These are phyloP conservation scores for Camelina neglecta DNA, from an alignment of 345 rosid genomes.

Conservation along the genomic window DNA sequence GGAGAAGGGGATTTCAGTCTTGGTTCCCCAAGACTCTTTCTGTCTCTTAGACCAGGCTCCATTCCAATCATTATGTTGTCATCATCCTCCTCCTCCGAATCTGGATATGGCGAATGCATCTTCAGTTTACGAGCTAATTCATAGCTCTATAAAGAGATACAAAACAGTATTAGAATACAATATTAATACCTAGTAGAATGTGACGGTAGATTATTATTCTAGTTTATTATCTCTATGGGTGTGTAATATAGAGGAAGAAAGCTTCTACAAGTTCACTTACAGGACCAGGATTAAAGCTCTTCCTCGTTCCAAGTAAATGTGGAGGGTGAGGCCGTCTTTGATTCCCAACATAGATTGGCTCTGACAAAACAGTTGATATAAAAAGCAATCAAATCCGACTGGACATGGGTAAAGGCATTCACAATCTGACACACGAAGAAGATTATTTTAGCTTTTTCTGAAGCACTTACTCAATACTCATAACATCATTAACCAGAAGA, in stretches of 20 bases:
- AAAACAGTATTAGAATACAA: slow-evolving; percentile 16
- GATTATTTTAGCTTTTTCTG: slow-evolving; percentile 30
- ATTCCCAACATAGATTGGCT: slow-evolving; percentile 60
- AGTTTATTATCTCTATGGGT: slow-evolving; percentile 10
- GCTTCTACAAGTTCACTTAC: slow-evolving; percentile 58
- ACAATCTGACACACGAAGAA: slow-evolving; percentile 39
- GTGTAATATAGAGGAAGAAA: slow-evolving; percentile 15
- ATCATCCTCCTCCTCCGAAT: slow-evolving; percentile 44
- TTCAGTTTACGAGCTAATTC: slow-evolving; percentile 49
- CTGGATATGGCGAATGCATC: slow-evolving; percentile 51
- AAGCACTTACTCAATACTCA: slow-evolving; percentile 20
- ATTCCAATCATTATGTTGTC: slow-evolving; percentile 37
- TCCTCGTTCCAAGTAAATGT: slow-evolving; percentile 53
- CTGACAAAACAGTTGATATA: slow-evolving; percentile 50
- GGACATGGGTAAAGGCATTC: slow-evolving; percentile 41
- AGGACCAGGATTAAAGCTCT: slow-evolving; percentile 49
- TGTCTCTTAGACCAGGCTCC: slow-evolving; percentile 53
- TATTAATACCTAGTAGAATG: not conserved
- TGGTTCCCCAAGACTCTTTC: slow-evolving; percentile 48
- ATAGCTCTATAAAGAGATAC: slow-evolving; percentile 51
- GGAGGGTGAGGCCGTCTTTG: slow-evolving; percentile 54
- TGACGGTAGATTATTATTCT: slow-evolving; percentile 2
- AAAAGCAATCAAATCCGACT: slow-evolving; percentile 33
- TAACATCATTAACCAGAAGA: slow-evolving; percentile 14
- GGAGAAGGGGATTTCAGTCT: slow-evolving; percentile 51